Evolutionary conservation across 345 rosid species (phyloP), one percentile per base, ranked within the genome.

Genomic region (Syzygium grande): DNA sequence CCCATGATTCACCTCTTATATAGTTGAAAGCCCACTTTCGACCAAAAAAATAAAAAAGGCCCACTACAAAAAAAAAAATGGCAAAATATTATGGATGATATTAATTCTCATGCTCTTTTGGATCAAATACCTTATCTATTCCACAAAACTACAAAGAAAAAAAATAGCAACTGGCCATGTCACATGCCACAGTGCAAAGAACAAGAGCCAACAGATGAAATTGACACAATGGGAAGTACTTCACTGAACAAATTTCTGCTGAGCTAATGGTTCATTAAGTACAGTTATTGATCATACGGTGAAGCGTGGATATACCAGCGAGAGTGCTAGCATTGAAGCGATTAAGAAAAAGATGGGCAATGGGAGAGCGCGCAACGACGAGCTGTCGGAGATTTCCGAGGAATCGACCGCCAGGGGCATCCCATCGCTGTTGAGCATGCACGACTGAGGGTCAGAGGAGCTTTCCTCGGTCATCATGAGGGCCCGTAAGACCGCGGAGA

Each of bases 341-440:
- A 87, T 1, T 14, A 85, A 29, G 73, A 80, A 43, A 34, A 11
- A 52, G 52, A 53, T 25, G 51, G 90, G 89, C 17, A 84, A 56
- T 46, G 52, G 84, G 85, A 87, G 89, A 43, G 78, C 14, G 41
- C 86, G 61, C 17, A 92, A 84, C 3, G 91, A 88, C 15, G 96
- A 93, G 78, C 84, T 91, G 68, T 87, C 90, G 56, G 92, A 91
- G 73, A 95, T 88, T 85, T 97, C 95, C 1, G 93, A 87, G 16
- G 98, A 97, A 88, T 97, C 99, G 1, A 95, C 98, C 3, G 99
- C 97, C 51, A 97, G 90, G 27, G 99, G 99, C 96, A 96, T 92
- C 25, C 98, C 99, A 11, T 97, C 98, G 10, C 95, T 92, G 91
- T 86, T 92, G 7, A 97, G 94, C n/a, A 94, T 89, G 90, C 99